Evolutionary conservation across 495 filamentous ascomycete genomes (phyloP).

Genomic region (Podospora sp.): DNA sequence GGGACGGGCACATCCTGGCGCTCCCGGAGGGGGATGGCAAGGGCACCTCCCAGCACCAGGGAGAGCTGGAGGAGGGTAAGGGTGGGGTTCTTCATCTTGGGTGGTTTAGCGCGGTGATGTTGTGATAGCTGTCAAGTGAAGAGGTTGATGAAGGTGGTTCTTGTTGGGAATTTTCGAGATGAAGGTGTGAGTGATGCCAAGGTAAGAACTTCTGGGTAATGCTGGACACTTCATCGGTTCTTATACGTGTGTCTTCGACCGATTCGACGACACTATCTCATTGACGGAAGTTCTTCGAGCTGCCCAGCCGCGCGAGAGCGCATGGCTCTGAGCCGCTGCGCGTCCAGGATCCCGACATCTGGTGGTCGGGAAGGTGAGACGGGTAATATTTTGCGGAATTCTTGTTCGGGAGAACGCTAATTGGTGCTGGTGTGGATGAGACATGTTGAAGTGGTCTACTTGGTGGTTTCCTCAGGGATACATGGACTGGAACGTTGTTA

Average conservation of each 20-base stretch:
- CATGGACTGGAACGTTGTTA: not conserved
- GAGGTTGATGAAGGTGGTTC: not conserved
- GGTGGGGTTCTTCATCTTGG: conserved; percentile 19
- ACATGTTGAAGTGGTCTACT: not conserved
- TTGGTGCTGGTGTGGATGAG: not conserved
- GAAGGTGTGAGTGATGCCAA: not conserved
- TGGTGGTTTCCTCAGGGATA: not conserved
- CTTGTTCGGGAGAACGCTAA: not conserved
- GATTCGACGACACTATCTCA: not conserved
- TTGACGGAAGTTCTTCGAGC: not conserved
- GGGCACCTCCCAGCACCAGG: conserved; percentile 14
- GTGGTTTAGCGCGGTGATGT: not conserved
- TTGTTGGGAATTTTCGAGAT: not conserved
- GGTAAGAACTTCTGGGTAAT: not conserved
- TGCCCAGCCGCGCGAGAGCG: not conserved
- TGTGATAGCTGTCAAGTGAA: not conserved
- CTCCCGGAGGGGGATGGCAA: conserved; percentile 5
- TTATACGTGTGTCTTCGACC: not conserved
- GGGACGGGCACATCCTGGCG: conserved; percentile 4
- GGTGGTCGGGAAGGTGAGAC: not conserved
- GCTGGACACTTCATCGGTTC: not conserved
- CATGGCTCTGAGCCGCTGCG: not conserved
- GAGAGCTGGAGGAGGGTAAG: conserved; percentile 18
- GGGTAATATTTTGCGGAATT: not conserved
- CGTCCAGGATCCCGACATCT: not conserved